Conservation (phyloP, 176 grass and related monocot genomes). For the Aegilops sharonensis region DNA sequence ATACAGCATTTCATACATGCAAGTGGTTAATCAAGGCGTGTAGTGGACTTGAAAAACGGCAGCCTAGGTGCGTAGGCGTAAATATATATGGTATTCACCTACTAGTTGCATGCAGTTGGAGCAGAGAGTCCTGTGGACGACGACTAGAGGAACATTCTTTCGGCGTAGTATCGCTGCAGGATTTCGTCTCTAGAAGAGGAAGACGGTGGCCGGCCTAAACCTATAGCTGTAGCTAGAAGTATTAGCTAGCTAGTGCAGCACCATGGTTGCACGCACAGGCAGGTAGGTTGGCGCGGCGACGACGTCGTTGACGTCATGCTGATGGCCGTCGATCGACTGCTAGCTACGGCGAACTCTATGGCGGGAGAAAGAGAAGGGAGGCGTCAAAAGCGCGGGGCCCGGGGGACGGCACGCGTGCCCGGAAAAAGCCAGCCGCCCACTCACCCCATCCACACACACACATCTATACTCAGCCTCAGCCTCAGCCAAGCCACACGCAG, state of each 20-base stretch:
- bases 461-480: not conserved
- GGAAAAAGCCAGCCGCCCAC: conserved; percentile 57
- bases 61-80: too few relatives aligned
- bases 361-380: not conserved
- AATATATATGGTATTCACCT: too few relatives aligned
- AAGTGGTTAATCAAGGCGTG: not conserved
- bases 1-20: not conserved
- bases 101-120: not conserved
- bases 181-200: not conserved
- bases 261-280: too few relatives aligned
- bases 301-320: conserved; percentile 43
- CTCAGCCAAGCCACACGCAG: not conserved
- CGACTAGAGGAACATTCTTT: not conserved
- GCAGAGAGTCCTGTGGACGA: not conserved
- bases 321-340: not conserved
- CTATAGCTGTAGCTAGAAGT: not conserved
- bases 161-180: not conserved
- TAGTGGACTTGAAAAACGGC: too few relatives aligned
- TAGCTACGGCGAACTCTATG: not conserved
- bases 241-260: too few relatives aligned
- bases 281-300: not conserved
- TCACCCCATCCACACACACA: conserved; percentile 12
- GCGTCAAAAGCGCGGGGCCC: conserved; percentile 51
- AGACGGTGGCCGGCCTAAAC: conserved; percentile 36
- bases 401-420: conserved; percentile 49